phyloP scores from a whole-genome alignment of 2,329 filamentous ascomycete species.

The Penicillium sp. region DNA sequence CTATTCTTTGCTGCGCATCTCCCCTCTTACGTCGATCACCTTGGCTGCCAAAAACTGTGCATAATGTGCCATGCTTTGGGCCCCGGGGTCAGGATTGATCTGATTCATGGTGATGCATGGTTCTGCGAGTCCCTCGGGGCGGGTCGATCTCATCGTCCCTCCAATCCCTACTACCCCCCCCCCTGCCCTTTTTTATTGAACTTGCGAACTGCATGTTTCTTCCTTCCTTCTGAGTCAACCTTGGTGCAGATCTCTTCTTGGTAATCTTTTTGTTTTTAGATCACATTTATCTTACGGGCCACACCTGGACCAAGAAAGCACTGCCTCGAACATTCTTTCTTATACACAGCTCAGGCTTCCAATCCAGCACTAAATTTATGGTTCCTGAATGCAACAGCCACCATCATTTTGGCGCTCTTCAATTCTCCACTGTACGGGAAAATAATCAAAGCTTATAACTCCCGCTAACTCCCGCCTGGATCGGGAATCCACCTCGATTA shows the following conservation, averaged over 20 bases:
- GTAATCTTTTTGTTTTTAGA: not conserved
- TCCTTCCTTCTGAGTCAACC: slow-evolving; percentile 7
- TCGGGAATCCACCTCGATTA: slow-evolving; percentile 1
- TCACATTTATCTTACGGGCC: slow-evolving; percentile 6
- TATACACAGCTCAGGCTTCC: slow-evolving; percentile 12
- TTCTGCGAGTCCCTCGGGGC: slow-evolving; percentile 2
- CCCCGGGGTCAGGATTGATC: slow-evolving; percentile 1
- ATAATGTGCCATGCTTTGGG: slow-evolving; percentile 4
- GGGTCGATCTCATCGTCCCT: not conserved
- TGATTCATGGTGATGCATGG: slow-evolving; percentile 15
- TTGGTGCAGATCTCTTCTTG: slow-evolving; percentile 12
- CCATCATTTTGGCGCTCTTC: not conserved
- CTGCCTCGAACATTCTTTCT: slow-evolving; percentile 14
- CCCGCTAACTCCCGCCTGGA: slow-evolving; percentile 5
- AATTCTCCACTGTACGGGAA: not conserved
- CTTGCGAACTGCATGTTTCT: slow-evolving; percentile 1
- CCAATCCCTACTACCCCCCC: not conserved
- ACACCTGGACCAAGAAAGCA: slow-evolving; percentile 19
- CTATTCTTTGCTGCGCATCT: not conserved
- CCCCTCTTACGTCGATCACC: slow-evolving; percentile 10
- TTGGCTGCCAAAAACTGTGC: slow-evolving; percentile 5
- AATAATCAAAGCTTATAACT: slow-evolving; percentile 5
- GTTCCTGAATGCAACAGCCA: slow-evolving; percentile 6
- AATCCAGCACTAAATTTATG: not conserved
- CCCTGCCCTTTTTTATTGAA: not conserved